A percentile compares a stretch with the other conserved stretches of the same genome.
Evolutionary conservation across 1,284 basidiomycete species (phyloP).

Genomic region (Ganoderma lingzhi): DNA sequence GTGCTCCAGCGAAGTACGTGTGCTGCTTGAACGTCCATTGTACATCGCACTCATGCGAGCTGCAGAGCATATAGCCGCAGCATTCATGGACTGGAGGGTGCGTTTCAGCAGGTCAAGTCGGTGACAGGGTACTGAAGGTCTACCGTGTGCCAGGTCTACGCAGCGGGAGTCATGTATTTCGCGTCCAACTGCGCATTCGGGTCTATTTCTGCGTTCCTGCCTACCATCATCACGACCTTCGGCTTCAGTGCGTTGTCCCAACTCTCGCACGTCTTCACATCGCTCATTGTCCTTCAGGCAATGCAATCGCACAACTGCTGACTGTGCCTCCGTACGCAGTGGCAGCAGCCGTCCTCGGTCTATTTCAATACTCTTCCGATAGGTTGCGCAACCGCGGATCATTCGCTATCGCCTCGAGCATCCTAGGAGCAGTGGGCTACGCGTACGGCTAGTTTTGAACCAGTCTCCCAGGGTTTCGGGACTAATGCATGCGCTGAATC

Average conservation of each 20-base stretch:
- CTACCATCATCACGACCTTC: conserved; percentile 82
- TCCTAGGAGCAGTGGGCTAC: conserved; percentile 70
- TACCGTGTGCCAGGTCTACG: conserved; percentile 55
- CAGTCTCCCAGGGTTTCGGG: not conserved
- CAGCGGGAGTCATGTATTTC: conserved; percentile 74
- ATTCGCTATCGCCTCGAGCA: conserved; percentile 57
- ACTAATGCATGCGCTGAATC: not conserved
- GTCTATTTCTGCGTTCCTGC: conserved; percentile 84
- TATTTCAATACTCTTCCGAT: conserved; percentile 75
- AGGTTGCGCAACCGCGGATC: conserved; percentile 74
- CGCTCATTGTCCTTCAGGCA: conserved; percentile 43
- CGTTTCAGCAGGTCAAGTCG: conserved; percentile 28
- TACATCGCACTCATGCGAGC: not conserved
- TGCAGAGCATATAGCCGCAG: conserved; percentile 68
- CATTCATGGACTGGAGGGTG: conserved; percentile 78
- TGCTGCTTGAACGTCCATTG: not conserved
- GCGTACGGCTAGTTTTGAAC: conserved; percentile 48
- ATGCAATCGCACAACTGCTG: conserved; percentile 69
- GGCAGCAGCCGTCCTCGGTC: conserved; percentile 69
- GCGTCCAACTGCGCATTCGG: conserved; percentile 83
- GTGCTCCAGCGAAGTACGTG: conserved; percentile 69
- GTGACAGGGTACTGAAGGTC: conserved; percentile 6
- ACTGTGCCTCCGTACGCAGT: conserved; percentile 87
- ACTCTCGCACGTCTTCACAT: not conserved
- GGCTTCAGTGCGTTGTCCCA: conserved; percentile 55